Evolutionary conservation across 2,329 filamentous ascomycete species (phyloP), one percentile per base, ranked within the genome.

Genomic region (Furcasterigmium sp.): DNA sequence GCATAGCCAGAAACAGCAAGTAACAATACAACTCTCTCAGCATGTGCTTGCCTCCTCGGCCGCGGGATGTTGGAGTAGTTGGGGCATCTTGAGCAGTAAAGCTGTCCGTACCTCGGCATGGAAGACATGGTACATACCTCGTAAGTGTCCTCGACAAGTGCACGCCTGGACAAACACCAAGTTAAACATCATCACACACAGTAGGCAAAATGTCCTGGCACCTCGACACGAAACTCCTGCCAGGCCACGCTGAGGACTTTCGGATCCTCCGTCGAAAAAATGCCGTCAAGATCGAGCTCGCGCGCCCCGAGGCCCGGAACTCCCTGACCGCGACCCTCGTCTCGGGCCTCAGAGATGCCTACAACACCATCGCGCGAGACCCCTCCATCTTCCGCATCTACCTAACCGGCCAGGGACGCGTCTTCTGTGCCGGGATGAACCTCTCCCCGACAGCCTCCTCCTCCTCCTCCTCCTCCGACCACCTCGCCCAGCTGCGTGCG

Each of bases 391-490:
- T 52, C 14, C 60, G 60, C 2, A 56, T 67, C 8, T 48, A 60
- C 28, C 45, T 67, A 8, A 59, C 51, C 0, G 58, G 54, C 0
- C 45, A 46, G 5, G 63, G 63, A 2, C 54, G 53, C 30, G 64
- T 56, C 45, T 67, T 67, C 46, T 67, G 62, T 44, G 62, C 63
- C 0, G 64, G 62, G 5, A 62, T 66, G 61, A 61, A 66, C 43
- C 39, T 49, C 29, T 10, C 36, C 15, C 32, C 29, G 7, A 9
- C 9, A 13, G 19, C 19, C 29, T 20, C 26, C 39, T 25, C 19
- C 9, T 37, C 28, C n/a, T 18, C 37, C 20, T 25, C 19, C 17
- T 32, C 30, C 26, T 14, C 20, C 14, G 25, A 37, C 18, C 32
- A 43, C 15, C 23, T 26, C 25, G 15, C 32, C 14, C 30, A 26